phyloP scores from a whole-genome alignment of 2,329 filamentous ascomycete genomes.

The Penicillium olsonii region DNA sequence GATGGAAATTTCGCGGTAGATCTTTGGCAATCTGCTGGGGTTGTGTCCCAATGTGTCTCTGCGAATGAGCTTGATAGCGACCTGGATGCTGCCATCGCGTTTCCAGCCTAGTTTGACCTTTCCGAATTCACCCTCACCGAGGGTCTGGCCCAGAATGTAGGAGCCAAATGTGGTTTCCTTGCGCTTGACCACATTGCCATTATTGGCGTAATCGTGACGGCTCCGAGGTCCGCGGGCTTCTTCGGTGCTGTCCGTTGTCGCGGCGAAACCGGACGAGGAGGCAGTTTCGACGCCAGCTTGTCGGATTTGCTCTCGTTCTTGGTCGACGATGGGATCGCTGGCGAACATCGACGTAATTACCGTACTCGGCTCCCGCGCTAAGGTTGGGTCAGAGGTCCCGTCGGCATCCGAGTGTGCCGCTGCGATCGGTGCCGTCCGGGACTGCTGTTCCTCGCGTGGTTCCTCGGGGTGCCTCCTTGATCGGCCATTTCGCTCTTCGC shows the following conservation, averaged over 20 bases:
- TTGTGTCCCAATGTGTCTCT: slow-evolving; percentile 87
- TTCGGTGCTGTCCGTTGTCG: slow-evolving; percentile 49
- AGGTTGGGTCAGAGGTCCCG: slow-evolving; percentile 57
- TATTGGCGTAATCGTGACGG: slow-evolving; percentile 62
- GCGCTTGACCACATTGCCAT: slow-evolving; percentile 59
- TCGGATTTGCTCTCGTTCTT: slow-evolving; percentile 70
- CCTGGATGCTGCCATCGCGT: slow-evolving; percentile 86
- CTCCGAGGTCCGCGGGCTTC: slow-evolving; percentile 39
- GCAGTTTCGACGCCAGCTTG: slow-evolving; percentile 55
- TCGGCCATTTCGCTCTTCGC: slow-evolving; percentile 45
- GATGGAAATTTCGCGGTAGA: slow-evolving; percentile 95
- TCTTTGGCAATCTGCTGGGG: slow-evolving; percentile 87
- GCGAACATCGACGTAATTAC: slow-evolving; percentile 76
- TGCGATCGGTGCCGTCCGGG: slow-evolving; percentile 33
- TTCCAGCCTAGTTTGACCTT: slow-evolving; percentile 99
- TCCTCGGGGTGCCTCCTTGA: slow-evolving; percentile 44
- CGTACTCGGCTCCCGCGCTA: slow-evolving; percentile 75
- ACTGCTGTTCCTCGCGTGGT: slow-evolving; percentile 39
- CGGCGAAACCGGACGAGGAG: slow-evolving; percentile 38
- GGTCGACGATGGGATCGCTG: slow-evolving; percentile 72
- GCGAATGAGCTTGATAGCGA: slow-evolving; percentile 97
- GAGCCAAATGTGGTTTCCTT: slow-evolving; percentile 92
- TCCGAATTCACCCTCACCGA: slow-evolving; percentile 97
- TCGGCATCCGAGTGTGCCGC: slow-evolving; percentile 49
- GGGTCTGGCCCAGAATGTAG: slow-evolving; percentile 91